These are phyloP conservation scores for Polysphondylium violaceum DNA, from an alignment of 78 protist species.

Conservation along the genomic window DNA sequence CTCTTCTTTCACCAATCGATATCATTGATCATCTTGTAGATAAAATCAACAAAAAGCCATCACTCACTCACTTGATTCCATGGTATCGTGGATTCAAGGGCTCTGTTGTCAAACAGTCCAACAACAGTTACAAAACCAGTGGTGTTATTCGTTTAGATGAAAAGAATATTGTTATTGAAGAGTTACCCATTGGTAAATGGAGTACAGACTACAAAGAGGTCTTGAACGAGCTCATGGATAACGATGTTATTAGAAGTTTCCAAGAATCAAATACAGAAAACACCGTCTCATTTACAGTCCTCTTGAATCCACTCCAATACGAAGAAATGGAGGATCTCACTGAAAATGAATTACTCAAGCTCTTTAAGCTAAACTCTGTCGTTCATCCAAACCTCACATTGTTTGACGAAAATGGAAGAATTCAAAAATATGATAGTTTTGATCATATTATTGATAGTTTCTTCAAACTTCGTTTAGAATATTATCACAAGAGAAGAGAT, in stretches of 20 bases:
- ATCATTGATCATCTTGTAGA: not conserved
- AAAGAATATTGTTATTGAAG: constrained; percentile 70
- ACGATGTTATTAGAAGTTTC: not conserved
- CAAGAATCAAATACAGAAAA: constrained; percentile 30
- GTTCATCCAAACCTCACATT: constrained; percentile 39
- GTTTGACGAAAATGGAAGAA: constrained; percentile 50
- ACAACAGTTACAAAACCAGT: not conserved
- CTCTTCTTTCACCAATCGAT: constrained; percentile 59
- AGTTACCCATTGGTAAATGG: constrained; percentile 89
- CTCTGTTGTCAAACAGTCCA: not conserved
- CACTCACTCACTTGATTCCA: constrained; percentile 31
- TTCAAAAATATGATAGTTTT: not conserved
- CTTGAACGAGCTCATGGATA: constrained; percentile 35
- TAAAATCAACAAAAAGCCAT: not conserved
- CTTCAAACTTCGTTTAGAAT: constrained; percentile 47
- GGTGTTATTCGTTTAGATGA: constrained; percentile 45
- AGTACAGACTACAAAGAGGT: constrained; percentile 89
- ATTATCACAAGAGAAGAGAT: constrained; percentile 47
- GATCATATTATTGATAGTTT: constrained; percentile 24
- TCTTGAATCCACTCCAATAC: not conserved
- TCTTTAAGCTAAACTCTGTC: constrained; percentile 9
- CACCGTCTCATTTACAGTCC: constrained; percentile 1
- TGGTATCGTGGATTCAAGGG: constrained; percentile 66
- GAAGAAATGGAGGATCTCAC: constrained; percentile 17
- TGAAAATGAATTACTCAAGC: constrained; percentile 31